Base-by-base conservation (phyloP, 257 asterid species). In the Solanum chilense region DNA sequence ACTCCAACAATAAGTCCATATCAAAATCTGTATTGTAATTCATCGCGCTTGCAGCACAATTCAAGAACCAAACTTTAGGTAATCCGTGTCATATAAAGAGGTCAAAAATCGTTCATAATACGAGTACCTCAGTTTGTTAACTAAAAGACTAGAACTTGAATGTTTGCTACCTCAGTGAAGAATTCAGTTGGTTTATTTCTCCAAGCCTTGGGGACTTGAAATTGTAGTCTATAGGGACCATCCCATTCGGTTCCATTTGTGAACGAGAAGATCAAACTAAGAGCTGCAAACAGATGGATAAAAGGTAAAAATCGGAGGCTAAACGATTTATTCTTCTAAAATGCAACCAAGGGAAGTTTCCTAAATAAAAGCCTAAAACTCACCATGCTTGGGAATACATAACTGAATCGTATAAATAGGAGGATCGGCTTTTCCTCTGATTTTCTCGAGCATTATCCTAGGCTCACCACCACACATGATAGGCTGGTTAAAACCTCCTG, bases 391-490 rank as follows among this genome's bases (percentile, higher is more conserved):
- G 9, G 99, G 98, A 56, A 96, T 87, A 84, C 96, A 92, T 88
- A 95, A 93, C 92, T 95, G 99, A 94, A 96, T 95, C 12, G 98
- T 91, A 93, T 93, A 96, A 86, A 91, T 89, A 42, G 96, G 95
- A 41, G 89, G 90, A 88, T 96, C 99, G 1, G 97, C 99, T 91
- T 91, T 92, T 73, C 99, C 99, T 85, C 99, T 89, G 76, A 90
- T 86, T 90, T 89, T 96, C 88, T 85, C 89, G 49, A 94, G 95
- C 99, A 95, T 96, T 23, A 92, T 96, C 91, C 99, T 90, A 25
- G 99, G 98, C 91, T 96, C 98, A 47, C 96, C 95, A 62, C 98
- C 98, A 86, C 99, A 96, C 99, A 95, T 96, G 84, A 96, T 96
- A 2, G 98, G 99, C 92, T 96, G 99, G 86, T 96, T 96, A 90